phyloP scores from a whole-genome alignment of 495 filamentous ascomycete genomes.

The Letharia lupina region DNA sequence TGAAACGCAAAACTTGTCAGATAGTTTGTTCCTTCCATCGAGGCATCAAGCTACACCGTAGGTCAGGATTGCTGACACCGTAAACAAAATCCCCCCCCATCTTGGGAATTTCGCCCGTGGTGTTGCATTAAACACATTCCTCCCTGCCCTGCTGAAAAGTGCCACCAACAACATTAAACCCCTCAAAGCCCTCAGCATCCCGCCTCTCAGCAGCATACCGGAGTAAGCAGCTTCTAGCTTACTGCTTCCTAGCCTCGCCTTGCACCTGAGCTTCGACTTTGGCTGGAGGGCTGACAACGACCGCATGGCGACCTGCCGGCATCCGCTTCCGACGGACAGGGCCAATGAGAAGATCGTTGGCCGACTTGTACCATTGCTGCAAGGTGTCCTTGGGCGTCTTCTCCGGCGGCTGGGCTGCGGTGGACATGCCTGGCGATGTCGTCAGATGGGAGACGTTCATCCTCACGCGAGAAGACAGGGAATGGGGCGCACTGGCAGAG shows the following conservation, averaged over 20 bases:
- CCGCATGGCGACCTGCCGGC: slow-evolving; percentile 11
- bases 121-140: not conserved
- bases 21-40: not conserved
- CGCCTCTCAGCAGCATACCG: not conserved
- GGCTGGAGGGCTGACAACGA: not conserved
- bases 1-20: not conserved
- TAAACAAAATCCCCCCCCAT: not conserved
- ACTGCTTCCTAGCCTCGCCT: slow-evolving; percentile 4
- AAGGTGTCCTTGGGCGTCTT: not conserved
- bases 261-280: not conserved
- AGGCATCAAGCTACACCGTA: not conserved
- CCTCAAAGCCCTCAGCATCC: not conserved
- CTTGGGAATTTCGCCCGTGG: not conserved
- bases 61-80: not conserved
- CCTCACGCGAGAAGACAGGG: not conserved
- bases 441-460: not conserved
- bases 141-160: not conserved
- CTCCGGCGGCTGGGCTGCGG: not conserved
- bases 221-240: not conserved
- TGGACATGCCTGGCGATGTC: not conserved
- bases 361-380: slow-evolving; percentile 10
- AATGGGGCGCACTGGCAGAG: not conserved
- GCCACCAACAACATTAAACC: not conserved
- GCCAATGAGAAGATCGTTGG: slow-evolving; percentile 1
- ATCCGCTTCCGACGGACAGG: slow-evolving; percentile 15